phyloP scores from a whole-genome alignment of 352 stramenopile species.

The Pythium volutum region DNA sequence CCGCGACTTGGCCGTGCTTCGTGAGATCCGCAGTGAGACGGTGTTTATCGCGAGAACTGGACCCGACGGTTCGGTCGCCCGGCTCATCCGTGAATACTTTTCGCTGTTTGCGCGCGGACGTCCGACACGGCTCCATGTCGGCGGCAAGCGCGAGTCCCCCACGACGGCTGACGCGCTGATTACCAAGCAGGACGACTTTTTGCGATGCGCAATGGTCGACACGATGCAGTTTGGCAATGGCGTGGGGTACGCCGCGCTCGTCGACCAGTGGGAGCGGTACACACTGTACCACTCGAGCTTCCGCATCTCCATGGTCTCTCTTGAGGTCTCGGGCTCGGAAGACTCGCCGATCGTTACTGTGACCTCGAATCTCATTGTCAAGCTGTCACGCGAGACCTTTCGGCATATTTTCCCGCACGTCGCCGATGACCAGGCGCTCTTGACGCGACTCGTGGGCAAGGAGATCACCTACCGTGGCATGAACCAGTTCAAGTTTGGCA shows the following conservation, averaged over 20 bases:
- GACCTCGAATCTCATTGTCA: slow-evolving; percentile 22
- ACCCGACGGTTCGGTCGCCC: slow-evolving; percentile 27
- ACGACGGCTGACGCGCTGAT: not conserved
- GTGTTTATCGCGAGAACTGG: slow-evolving; percentile 4
- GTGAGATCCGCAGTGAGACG: slow-evolving; percentile 19
- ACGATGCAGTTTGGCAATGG: slow-evolving; percentile 15
- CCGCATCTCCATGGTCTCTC: slow-evolving; percentile 18
- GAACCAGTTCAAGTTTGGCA: slow-evolving; percentile 54
- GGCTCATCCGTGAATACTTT: slow-evolving; percentile 28
- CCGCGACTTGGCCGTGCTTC: slow-evolving; percentile 22
- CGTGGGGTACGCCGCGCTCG: slow-evolving; percentile 2
- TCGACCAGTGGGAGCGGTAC: slow-evolving; percentile 29
- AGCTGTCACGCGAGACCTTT: slow-evolving; percentile 30
- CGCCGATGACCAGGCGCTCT: slow-evolving; percentile 32
- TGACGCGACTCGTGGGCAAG: slow-evolving; percentile 40
- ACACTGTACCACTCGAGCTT: slow-evolving; percentile 20
- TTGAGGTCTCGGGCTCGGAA: slow-evolving; percentile 20
- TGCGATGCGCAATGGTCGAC: slow-evolving; percentile 5
- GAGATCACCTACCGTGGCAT: slow-evolving; percentile 45
- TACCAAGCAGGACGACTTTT: slow-evolving; percentile 14
- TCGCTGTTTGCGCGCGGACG: slow-evolving; percentile 21
- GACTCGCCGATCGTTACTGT: slow-evolving; percentile 23
- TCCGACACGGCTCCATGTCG: slow-evolving; percentile 6
- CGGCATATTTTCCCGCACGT: slow-evolving; percentile 38
- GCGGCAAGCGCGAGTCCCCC: slow-evolving; percentile 7